Evolutionary conservation across 164 flowering plant genomes (phyloP).

Genomic region (Taxillus chinensis): DNA sequence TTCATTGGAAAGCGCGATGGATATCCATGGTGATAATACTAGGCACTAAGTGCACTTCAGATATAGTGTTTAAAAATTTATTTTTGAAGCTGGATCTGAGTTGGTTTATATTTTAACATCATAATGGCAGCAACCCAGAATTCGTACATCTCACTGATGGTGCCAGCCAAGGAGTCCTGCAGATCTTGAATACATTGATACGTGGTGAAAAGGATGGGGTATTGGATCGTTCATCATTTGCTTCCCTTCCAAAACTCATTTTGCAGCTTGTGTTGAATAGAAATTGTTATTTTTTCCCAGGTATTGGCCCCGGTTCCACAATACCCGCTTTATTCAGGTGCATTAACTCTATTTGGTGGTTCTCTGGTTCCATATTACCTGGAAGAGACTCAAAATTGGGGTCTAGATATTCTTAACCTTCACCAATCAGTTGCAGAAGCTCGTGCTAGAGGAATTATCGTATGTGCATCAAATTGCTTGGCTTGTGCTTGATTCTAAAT

Average conservation of each 20-base stretch:
- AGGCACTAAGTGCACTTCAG: too few relatives aligned
- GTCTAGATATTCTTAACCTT: conserved; percentile 72
- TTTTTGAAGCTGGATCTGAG: not conserved
- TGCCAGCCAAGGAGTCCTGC: conserved; percentile 99
- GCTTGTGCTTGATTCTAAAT: too few relatives aligned
- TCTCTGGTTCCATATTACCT: conserved; percentile 93
- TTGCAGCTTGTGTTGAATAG: too few relatives aligned
- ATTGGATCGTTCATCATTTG: conserved; percentile 10
- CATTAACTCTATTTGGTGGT: conserved; percentile 79
- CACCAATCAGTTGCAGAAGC: conserved; percentile 68
- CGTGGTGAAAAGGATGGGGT: conserved; percentile 84
- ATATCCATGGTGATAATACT: conserved; percentile 74
- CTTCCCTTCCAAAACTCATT: too few relatives aligned
- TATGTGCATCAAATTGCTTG: conserved; percentile 20
- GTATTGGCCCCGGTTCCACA: conserved; percentile 96
- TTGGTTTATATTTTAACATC: not conserved
- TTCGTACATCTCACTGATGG: conserved; percentile 95
- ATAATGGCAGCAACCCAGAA: conserved; percentile 76
- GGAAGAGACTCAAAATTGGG: conserved; percentile 97
- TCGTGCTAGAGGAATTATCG: conserved; percentile 69
- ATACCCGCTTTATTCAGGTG: conserved; percentile 93
- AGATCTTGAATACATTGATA: conserved; percentile 68
- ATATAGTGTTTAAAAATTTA: too few relatives aligned
- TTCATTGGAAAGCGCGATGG: conserved; percentile 96
- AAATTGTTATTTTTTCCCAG: conserved; percentile 24